phyloP scores from a whole-genome alignment of 805 yeast genomes.

The Saccharomycopsis vini region DNA sequence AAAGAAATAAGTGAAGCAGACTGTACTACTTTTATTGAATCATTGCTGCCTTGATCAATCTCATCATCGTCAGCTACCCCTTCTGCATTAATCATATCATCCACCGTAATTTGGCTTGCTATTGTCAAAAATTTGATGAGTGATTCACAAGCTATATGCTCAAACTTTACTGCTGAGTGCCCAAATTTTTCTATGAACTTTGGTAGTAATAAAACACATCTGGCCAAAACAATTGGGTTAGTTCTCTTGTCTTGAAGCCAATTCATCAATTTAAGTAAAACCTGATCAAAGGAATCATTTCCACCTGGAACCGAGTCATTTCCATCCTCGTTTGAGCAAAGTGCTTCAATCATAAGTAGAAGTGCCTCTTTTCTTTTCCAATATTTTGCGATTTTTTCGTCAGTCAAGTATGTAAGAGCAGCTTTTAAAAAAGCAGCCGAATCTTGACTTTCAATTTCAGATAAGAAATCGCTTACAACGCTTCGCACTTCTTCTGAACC shows the following conservation, averaged over 20 bases:
- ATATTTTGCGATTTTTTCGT: constrained; percentile 1
- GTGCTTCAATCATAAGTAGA: constrained; percentile 32
- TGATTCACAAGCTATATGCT: constrained; percentile 24
- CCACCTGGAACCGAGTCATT: constrained; percentile 6
- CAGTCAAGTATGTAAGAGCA: constrained; percentile 1
- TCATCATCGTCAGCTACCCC: constrained; percentile 6
- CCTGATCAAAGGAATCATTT: constrained; percentile 1
- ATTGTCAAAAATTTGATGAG: constrained; percentile 8
- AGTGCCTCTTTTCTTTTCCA: constrained; percentile 35
- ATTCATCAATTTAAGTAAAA: constrained; percentile 3
- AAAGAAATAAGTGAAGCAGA: constrained; percentile 39
- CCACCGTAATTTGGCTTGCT: constrained; percentile 4
- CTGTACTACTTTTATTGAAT: constrained; percentile 26
- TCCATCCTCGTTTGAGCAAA: constrained; percentile 34
- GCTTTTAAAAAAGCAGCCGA: constrained; percentile 22
- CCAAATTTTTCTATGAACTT: constrained; percentile 47
- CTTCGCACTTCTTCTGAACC: constrained; percentile 50
- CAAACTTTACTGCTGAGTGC: constrained; percentile 25
- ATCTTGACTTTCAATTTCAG: constrained; percentile 38
- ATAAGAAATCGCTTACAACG: constrained; percentile 46
- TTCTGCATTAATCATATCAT: constrained; percentile 6
- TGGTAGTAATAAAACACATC: constrained; percentile 48
- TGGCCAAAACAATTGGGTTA: constrained; percentile 35
- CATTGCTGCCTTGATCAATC: constrained; percentile 22
- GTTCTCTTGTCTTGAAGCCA: constrained; percentile 9